Evolutionary conservation across 129 eudicot genomes (phyloP), one percentile per base, ranked within the genome.

Genomic region (Centaurea solstitialis): DNA sequence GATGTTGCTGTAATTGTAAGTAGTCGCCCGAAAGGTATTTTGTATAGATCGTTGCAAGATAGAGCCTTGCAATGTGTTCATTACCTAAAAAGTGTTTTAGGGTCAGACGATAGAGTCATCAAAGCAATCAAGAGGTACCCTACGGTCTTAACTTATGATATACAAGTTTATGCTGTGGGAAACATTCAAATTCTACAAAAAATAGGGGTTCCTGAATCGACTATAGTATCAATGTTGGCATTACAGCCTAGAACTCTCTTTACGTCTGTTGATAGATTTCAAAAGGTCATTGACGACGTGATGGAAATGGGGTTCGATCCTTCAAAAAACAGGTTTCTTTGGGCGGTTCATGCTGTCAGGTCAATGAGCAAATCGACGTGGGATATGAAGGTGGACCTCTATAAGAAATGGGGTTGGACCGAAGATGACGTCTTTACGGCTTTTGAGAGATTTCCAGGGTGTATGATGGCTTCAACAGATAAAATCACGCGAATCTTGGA

Each of bases 351-450:
- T 33, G 91, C 82, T 2, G 6, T 87, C 23, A 77, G 80, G 62
- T 68, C 84, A 20, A 82, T 87, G 86, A 77, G 79, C 9, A 82
- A 80, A 82, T 64, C 81, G 0, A 87, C 86, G 40, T 89, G 93
- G 93, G 83, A 77, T 62, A 82, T 71, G 57, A 89, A 89, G 15
- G 38, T 87, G 40, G 84, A 85, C 78, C 70, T 76, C 66, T 87
- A 69, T 70, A 82, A 85, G 81, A 87, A 70, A 26, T 85, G 81
- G 77, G 87, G 94, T 76, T 90, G 81, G 86, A 75, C 92, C 20
- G 57, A 89, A 23, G 85, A 77, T 43, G 87, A 88, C 28, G 73
- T 88, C 37, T 24, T 72, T 1, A n/a, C 20, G 67, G 91, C 91
- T 6, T 90, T 90, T 68, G 77, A 73, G 81, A 87, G 76, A 70